phyloP scores from a whole-genome alignment of 768 basidiomycete species.

The Panaeolus papilionaceus region DNA sequence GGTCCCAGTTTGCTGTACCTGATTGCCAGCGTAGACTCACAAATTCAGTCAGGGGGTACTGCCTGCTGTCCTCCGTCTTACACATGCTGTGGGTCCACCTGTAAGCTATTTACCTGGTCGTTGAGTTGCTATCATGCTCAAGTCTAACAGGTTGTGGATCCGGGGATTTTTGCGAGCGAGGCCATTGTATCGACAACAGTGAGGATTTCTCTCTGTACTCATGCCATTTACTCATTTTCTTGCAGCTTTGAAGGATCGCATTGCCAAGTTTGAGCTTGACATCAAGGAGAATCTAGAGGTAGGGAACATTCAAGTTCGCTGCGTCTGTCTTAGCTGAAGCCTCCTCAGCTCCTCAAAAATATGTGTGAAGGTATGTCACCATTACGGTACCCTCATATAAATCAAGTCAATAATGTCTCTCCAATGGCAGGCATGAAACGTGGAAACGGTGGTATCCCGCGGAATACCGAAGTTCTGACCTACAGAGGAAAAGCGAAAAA shows the following conservation, averaged over 20 bases:
- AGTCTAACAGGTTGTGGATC: slow-evolving; percentile 13
- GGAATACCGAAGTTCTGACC: slow-evolving; percentile 19
- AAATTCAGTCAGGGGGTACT: slow-evolving; percentile 7
- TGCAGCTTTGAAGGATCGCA: slow-evolving; percentile 19
- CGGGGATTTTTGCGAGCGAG: slow-evolving; percentile 17
- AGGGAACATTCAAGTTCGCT: too few species aligned
- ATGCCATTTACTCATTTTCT: background rate
- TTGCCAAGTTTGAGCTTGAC: slow-evolving; percentile 16
- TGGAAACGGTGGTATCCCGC: background rate
- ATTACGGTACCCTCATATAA: too few species aligned
- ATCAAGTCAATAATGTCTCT: too few species aligned
- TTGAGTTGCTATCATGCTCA: background rate
- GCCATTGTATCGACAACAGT: slow-evolving; percentile 18
- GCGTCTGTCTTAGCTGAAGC: too few species aligned
- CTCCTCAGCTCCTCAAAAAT: too few species aligned
- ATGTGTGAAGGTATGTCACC: too few species aligned
- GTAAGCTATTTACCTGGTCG: background rate
- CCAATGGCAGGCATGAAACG: slow-evolving; percentile 19
- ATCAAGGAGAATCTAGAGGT: slow-evolving; percentile 7
- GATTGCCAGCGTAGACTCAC: too few species aligned
- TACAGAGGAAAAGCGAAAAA: slow-evolving; percentile 11
- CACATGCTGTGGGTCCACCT: slow-evolving; percentile 15
- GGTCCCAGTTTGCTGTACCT: too few species aligned
- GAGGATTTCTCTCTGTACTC: background rate
- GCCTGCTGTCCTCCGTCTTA: slow-evolving; percentile 15